Conservation (phyloP, 805 yeast genomes). For the Saturnispora zaruensis region DNA sequence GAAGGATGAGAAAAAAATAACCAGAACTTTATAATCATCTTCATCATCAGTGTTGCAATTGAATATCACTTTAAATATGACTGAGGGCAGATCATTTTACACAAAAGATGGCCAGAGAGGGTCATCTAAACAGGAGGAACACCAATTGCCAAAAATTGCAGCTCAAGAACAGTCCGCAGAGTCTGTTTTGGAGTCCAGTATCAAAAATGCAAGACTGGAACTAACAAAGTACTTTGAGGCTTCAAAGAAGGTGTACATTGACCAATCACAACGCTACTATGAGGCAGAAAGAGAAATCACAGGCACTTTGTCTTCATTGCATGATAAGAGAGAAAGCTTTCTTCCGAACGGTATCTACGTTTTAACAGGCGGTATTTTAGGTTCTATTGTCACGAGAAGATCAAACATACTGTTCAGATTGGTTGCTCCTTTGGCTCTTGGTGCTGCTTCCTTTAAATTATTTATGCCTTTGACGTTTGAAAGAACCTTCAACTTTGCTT, state of each 20-base stretch:
- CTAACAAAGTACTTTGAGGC: slow-evolving; percentile 28
- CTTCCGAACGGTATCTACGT: slow-evolving; percentile 67
- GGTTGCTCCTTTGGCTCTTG: slow-evolving; percentile 50
- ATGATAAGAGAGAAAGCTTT: slow-evolving; percentile 56
- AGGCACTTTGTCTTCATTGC: slow-evolving; percentile 53
- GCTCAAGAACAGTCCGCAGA: slow-evolving; percentile 10
- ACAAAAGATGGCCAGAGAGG: slow-evolving; percentile 15
- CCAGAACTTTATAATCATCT: neutral
- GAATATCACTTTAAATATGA: neutral
- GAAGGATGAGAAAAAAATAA: neutral
- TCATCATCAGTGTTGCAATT: neutral
- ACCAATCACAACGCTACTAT: slow-evolving; percentile 42
- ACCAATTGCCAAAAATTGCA: slow-evolving; percentile 15
- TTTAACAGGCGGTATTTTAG: slow-evolving; percentile 59
- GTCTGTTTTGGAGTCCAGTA: slow-evolving; percentile 36
- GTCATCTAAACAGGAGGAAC: slow-evolving; percentile 20
- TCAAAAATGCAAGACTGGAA: slow-evolving; percentile 41
- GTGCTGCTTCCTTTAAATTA: slow-evolving; percentile 54
- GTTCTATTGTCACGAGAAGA: slow-evolving; percentile 65
- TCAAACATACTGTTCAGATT: slow-evolving; percentile 48
- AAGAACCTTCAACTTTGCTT: slow-evolving; percentile 49
- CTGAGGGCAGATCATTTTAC: slow-evolving; percentile 22
- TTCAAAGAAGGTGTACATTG: slow-evolving; percentile 35
- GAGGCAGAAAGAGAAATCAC: slow-evolving; percentile 56
- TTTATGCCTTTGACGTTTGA: slow-evolving; percentile 66